Base-by-base conservation (phyloP, 2,329 filamentous ascomycete genomes). In the Tolypocladium tropicale region DNA sequence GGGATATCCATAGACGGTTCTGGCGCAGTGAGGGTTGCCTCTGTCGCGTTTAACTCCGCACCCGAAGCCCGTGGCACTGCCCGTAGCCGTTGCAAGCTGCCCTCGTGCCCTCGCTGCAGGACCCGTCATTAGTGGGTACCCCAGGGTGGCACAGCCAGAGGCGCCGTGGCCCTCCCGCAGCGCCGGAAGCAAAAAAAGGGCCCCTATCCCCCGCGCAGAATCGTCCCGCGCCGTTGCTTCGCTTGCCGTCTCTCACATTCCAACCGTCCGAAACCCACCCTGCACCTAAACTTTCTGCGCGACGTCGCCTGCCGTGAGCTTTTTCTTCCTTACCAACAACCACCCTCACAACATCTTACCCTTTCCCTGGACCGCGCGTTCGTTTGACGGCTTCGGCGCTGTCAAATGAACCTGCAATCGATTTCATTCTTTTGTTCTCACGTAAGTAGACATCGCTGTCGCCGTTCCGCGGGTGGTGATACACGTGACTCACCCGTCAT, bases 371-470 rank as follows among this genome's bases (percentile, higher is more conserved):
- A 67, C 73, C 74, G 90, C 90, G 90, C 90, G 90, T 86, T 95
- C 90, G 79, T 87, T 95, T 94, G 90, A 80, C 89, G 89, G 85
- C 86, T 76, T 70, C 60, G 64, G 63, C 72, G 87, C 90, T 92
- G 90, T 95, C 90, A 93, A 90, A 96, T 96, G 92, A 96, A 94
- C 90, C 90, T 96, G 92, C 90, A 92, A 78, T 77, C 75, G 76
- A 76, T 75, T 70, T 76, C 78, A 71, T 70, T 76, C 72, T 74
- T 77, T 75, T 81, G 77, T 78, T 78, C 80, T 73, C 78, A 78
- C 78, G 86, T 90, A 81, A 76, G 82, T 68, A 16, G 18, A n/a
- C 16, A 10, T n/a, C 18, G 5, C 30, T 32, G 46, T 6, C 46
- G 46, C 18, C 41, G 21, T 18, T 28, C 25, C 25, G 14, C 16